A percentile compares a stretch with the other conserved stretches of the same genome.
Evolutionary conservation across 2,329 filamentous ascomycete species (phyloP).

Genomic region (Pyricularia pennisetigena): DNA sequence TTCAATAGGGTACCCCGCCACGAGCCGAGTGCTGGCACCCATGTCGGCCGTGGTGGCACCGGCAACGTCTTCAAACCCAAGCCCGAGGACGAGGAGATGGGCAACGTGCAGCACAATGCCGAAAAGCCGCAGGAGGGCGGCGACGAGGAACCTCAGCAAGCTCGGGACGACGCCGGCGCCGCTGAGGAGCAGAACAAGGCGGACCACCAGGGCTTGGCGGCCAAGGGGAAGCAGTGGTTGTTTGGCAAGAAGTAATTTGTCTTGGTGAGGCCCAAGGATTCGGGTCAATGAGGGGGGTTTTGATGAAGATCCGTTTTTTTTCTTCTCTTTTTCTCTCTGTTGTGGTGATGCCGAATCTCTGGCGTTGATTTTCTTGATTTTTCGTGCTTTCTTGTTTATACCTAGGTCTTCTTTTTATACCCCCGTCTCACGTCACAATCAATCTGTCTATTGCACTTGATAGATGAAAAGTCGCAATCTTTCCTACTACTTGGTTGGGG

Average conservation of each 20-base stretch:
- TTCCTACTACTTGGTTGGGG: not conserved
- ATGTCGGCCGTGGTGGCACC: conserved; percentile 66
- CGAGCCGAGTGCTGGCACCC: conserved; percentile 46
- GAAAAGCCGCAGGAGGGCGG: conserved; percentile 14
- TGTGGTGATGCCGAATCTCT: not conserved
- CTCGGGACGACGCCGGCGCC: conserved; percentile 7
- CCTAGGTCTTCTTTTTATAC: not conserved
- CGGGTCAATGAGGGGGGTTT: not conserved
- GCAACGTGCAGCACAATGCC: conserved; percentile 15
- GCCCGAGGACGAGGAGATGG: conserved; percentile 26
- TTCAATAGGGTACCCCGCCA: conserved; percentile 40
- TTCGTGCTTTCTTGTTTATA: not conserved
- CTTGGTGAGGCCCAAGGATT: not conserved
- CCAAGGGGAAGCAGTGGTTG: conserved; percentile 39
- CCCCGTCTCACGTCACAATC: not conserved
- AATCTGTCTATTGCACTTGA: not conserved
- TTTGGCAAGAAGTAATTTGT: conserved; percentile 31
- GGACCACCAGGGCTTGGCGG: conserved; percentile 20
- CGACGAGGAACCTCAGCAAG: conserved; percentile 18
- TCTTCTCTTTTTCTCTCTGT: not conserved
- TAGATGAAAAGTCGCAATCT: not conserved
- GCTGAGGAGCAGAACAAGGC: conserved; percentile 13
- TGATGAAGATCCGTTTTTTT: not conserved
- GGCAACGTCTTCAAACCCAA: conserved; percentile 55
- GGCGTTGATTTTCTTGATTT: not conserved